Evolutionary conservation across 2,329 filamentous ascomycete genomes (phyloP).

Genomic region (Cladorrhinum sp.): DNA sequence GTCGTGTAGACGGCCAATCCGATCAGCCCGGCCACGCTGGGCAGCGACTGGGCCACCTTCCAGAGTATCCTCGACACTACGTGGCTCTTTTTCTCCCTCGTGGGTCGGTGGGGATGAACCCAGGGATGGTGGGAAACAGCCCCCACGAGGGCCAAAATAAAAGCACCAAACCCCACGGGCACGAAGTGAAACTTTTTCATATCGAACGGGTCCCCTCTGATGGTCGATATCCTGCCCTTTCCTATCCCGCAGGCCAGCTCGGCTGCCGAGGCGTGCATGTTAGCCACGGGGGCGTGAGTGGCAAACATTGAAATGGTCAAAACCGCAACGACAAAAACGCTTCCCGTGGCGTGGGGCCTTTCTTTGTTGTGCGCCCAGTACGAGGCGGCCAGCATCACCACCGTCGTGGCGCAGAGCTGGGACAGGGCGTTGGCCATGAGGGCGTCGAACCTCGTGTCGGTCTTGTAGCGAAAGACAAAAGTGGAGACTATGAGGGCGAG

Average conservation of each 20-base stretch:
- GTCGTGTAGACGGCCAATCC: conserved; percentile 12
- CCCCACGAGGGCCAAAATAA: conserved; percentile 16
- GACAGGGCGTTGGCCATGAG: conserved; percentile 22
- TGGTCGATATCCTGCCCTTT: conserved; percentile 1
- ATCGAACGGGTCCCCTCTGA: conserved; percentile 11
- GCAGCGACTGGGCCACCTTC: conserved; percentile 14
- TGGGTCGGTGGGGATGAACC: conserved; percentile 5
- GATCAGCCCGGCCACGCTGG: conserved; percentile 15
- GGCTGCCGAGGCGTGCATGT: conserved; percentile 12
- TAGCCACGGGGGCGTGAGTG: conserved; percentile 16
- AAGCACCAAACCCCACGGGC: conserved; percentile 15
- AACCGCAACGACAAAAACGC: conserved; percentile 3
- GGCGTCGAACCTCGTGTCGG: conserved; percentile 22
- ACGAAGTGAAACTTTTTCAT: conserved; percentile 16
- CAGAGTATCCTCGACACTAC: conserved; percentile 5
- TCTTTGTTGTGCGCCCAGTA: conserved; percentile 20
- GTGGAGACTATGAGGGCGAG: conserved; percentile 19
- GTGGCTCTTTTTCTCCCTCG: background rate
- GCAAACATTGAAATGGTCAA: conserved; percentile 17
- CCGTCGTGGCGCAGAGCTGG: conserved; percentile 19
- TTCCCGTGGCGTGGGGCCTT: conserved; percentile 13
- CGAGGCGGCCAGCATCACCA: conserved; percentile 20
- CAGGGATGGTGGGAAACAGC: conserved; percentile 14
- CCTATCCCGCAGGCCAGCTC: conserved; percentile 18
- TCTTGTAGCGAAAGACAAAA: conserved; percentile 19